Conservation (phyloP, 2,329 filamentous ascomycete species). For the Acephala macrosclerotiorum region DNA sequence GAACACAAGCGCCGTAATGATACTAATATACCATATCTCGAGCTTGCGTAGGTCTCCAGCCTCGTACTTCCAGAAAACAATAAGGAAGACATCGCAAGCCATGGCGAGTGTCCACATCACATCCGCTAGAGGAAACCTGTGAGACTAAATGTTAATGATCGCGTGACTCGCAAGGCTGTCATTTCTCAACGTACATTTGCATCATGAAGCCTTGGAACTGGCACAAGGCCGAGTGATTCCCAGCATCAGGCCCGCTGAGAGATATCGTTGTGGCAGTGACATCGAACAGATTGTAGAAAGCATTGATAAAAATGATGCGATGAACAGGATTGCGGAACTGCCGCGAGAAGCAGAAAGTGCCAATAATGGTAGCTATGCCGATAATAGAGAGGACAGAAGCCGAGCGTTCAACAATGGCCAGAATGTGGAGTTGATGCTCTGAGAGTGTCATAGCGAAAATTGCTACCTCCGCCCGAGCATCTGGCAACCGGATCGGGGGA, state of each 20-base stretch:
- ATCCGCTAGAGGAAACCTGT: conserved; percentile 77
- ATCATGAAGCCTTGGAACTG: conserved; percentile 81
- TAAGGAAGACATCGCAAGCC: conserved; percentile 84
- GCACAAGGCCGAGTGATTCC: conserved; percentile 49
- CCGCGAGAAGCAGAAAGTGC: conserved; percentile 70
- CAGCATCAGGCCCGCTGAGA: conserved; percentile 45
- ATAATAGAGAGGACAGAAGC: conserved; percentile 74
- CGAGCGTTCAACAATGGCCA: conserved; percentile 69
- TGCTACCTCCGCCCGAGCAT: not conserved
- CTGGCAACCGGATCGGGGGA: not conserved
- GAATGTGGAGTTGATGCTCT: conserved; percentile 54
- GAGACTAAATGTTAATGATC: not conserved
- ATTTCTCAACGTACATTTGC: conserved; percentile 68
- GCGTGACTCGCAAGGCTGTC: not conserved
- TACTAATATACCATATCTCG: conserved; percentile 72
- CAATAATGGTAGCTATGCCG: conserved; percentile 74
- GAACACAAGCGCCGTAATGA: conserved; percentile 75
- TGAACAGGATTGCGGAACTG: conserved; percentile 84
- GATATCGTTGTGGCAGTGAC: conserved; percentile 50
- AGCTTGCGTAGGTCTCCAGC: conserved; percentile 68
- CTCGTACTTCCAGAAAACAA: conserved; percentile 77
- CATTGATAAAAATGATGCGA: conserved; percentile 81
- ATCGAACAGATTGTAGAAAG: conserved; percentile 78
- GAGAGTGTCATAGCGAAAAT: conserved; percentile 19
- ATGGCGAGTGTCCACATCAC: conserved; percentile 79